A percentile compares a stretch with the other conserved stretches of the same genome.
Evolutionary conservation across 2,329 filamentous ascomycete species (phyloP).

Genomic region (Chaetomiaceae sp.): DNA sequence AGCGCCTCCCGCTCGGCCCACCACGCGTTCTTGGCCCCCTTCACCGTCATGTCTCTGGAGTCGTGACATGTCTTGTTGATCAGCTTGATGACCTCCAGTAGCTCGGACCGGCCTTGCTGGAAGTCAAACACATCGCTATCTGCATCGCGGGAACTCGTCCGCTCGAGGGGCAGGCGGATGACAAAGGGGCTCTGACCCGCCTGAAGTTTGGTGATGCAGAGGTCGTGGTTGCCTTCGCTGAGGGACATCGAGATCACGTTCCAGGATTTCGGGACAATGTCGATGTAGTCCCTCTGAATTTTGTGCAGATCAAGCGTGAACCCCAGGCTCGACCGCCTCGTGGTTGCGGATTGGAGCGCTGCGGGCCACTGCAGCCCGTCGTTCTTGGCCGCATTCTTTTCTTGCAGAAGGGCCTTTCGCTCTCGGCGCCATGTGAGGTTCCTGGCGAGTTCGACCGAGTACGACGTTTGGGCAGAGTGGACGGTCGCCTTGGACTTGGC

Average conservation of each 20-base stretch:
- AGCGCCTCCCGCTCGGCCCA: constrained; percentile 81
- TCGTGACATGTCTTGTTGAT: constrained; percentile 82
- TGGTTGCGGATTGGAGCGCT: constrained; percentile 27
- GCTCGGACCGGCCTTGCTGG: constrained; percentile 70
- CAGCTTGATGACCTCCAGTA: constrained; percentile 74
- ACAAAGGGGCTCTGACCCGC: constrained; percentile 75
- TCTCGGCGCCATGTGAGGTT: constrained; percentile 66
- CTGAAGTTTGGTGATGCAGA: constrained; percentile 84
- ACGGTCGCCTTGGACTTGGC: constrained; percentile 43
- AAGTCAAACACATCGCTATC: constrained; percentile 80
- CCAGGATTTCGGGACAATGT: constrained; percentile 80
- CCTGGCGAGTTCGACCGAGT: constrained; percentile 64
- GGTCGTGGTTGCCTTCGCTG: constrained; percentile 75
- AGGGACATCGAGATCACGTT: constrained; percentile 80
- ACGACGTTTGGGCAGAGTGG: constrained; percentile 56
- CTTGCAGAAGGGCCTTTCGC: constrained; percentile 48
- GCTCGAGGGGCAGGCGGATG: constrained; percentile 76
- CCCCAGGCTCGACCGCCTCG: constrained; percentile 42
- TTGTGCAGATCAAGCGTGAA: constrained; percentile 50
- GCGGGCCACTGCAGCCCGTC: constrained; percentile 35
- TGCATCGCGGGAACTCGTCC: constrained; percentile 74
- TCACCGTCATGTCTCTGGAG: constrained; percentile 64
- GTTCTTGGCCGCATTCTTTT: constrained; percentile 40
- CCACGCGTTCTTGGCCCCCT: constrained; percentile 77
- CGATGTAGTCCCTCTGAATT: constrained; percentile 77